Percentiles rank a stretch among this genome's conserved stretches.
phyloP scores from a whole-genome alignment of 2,329 filamentous ascomycete species.

The Fusarium anguioides region DNA sequence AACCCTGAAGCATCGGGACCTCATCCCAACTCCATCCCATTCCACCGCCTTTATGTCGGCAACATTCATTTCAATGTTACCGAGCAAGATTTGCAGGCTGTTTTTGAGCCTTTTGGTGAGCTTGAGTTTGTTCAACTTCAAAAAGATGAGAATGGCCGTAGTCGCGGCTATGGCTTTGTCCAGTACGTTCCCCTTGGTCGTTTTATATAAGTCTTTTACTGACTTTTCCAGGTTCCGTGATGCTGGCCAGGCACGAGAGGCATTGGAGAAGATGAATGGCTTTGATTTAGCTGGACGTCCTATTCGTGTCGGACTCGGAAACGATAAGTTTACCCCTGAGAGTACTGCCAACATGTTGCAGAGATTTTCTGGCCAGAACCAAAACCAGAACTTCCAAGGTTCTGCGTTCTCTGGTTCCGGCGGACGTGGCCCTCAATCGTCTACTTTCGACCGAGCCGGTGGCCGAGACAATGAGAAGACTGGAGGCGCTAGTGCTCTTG shows the following conservation, averaged over 20 bases:
- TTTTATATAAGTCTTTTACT: constrained; percentile 42
- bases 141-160: constrained; percentile 91
- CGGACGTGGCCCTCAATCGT: constrained; percentile 84
- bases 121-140: constrained; percentile 98
- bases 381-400: constrained; percentile 81
- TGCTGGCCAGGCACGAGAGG: constrained; percentile 90
- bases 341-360: constrained; percentile 92
- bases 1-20: constrained; percentile 76
- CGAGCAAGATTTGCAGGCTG: constrained; percentile 92
- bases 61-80: constrained; percentile 99
- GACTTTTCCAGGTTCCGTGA: constrained; percentile 79
- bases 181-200: constrained; percentile 73
- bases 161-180: constrained; percentile 97
- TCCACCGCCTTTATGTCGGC: constrained; percentile 97
- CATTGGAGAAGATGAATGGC: constrained; percentile 98
- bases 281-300: constrained; percentile 97
- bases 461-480: constrained; percentile 91
- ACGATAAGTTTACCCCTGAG: constrained; percentile 99
- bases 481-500: constrained; percentile 90
- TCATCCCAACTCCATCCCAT: constrained; percentile 86
- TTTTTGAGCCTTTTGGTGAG: constrained; percentile 97
- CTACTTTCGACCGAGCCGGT: constrained; percentile 90
- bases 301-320: constrained; percentile 98
- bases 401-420: constrained; percentile 92
- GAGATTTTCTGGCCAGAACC: constrained; percentile 81